These are phyloP conservation scores for Glycine latifolia DNA, from an alignment of 306 rosid species.

Conservation along the genomic window DNA sequence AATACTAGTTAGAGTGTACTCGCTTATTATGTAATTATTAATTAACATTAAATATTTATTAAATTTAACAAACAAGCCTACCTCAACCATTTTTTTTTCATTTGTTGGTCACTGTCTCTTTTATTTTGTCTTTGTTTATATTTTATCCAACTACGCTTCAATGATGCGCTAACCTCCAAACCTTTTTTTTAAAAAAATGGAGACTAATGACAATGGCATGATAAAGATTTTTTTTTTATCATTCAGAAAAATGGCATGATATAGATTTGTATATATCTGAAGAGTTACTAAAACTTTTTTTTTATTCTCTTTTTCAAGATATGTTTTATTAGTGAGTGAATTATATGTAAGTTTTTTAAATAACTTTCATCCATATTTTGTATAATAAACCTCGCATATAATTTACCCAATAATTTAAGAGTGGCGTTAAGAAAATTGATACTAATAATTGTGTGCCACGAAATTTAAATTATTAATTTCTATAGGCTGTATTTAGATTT, in stretches of 20 bases:
- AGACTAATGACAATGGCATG: not conserved
- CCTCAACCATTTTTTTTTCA: not conserved
- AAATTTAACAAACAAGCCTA: not conserved
- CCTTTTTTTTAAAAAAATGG: not conserved
- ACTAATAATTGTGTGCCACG: not conserved
- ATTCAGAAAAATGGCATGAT: too few relatives aligned
- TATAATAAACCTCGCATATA: not conserved
- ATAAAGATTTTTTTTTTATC: too few relatives aligned
- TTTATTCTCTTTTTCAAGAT: not conserved
- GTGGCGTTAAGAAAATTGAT: not conserved
- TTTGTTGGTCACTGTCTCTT: not conserved
- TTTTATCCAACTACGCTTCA: not conserved
- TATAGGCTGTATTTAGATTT: not conserved
- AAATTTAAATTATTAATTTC: not conserved
- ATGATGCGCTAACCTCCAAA: not conserved
- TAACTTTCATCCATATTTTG: not conserved
- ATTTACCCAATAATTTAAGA: not conserved
- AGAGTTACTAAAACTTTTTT: not conserved
- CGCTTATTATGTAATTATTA: not conserved
- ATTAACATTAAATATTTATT: not conserved
- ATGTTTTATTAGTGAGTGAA: not conserved
- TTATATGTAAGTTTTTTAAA: not conserved
- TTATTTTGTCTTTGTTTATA: not conserved
- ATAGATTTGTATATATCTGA: not conserved
- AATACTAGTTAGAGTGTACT: not conserved